Base-by-base conservation (phyloP, 805 yeast genomes). In the Wickerhamomyces chaumierensis region DNA sequence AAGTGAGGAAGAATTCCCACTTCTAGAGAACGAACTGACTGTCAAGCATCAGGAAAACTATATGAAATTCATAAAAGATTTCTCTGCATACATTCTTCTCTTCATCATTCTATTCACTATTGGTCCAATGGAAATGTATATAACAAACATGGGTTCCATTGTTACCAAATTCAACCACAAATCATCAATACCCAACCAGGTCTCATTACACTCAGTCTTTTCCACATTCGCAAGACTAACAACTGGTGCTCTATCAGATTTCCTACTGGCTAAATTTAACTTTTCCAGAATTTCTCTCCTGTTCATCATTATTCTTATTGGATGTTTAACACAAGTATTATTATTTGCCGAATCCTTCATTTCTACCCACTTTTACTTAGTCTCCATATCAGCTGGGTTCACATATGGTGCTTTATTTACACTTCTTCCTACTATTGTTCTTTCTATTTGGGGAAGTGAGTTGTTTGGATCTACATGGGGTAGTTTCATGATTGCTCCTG, bases 401-500 rank as follows among this genome's bases (percentile, higher is more conserved):
- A 63, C 75, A 5, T 85, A 90, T 52, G 96, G 97, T 25, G 84
- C 88, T 0, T 54, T 84, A 4, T 90, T 85, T 62, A 87, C 97
- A 0, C 60, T 85, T 5, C 83, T 77, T 48, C 97, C 98, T 3
- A 81, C 95, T 0, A 68, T 87, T 13, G 75, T 87, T 14, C 80
- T 94, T 2, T 66, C 79, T 4, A 74, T 83, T 3, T 92, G 95
- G 87, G 96, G 96, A 0, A 70, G 82, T 18, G 87, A 82, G 33
- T 71, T 83, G 27, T 75, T 90, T 58, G 97, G 96, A 0, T 82
- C 95, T 2, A 82, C 90, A 2, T 90, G 95, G 85, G 96, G 96
- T 3, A 65, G 81, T 19, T 83, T 86, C 55, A 80, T 86, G 71
- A 68, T 83, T 28, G 92, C 94, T 0, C 95, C 96, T 3, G 95